Percentiles rank a stretch among this genome's conserved stretches.
phyloP scores from a whole-genome alignment of 208 protist genomes.

The Borovskyia barvae region DNA sequence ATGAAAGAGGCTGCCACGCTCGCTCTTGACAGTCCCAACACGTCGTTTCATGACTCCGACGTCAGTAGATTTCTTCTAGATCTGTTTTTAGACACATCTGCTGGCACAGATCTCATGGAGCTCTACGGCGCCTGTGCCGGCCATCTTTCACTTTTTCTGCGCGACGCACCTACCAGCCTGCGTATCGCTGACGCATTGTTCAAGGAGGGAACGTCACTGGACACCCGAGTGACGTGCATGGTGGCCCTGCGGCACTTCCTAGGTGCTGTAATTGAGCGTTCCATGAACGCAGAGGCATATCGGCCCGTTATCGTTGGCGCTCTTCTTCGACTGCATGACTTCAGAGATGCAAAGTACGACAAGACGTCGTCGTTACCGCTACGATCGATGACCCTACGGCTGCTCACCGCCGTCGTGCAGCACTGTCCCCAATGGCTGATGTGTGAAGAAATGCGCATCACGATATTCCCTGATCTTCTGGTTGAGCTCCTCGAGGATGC shows the following conservation, averaged over 20 bases:
- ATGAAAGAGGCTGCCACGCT: conserved; percentile 30
- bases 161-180: neutral
- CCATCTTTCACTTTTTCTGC: conserved; percentile 23
- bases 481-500: conserved; percentile 27
- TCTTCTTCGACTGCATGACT: conserved; percentile 15
- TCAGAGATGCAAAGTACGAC: conserved; percentile 15
- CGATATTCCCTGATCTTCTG: conserved; percentile 25
- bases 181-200: conserved; percentile 16
- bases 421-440: conserved; percentile 34
- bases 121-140: conserved; percentile 37
- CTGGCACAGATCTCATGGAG: conserved; percentile 22
- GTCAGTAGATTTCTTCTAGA: conserved; percentile 28
- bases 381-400: conserved; percentile 29
- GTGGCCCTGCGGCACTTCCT: conserved; percentile 28
- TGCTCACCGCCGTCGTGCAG: conserved; percentile 39
- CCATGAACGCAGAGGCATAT: conserved; percentile 16
- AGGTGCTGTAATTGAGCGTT: conserved; percentile 13
- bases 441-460: conserved; percentile 18
- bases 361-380: conserved; percentile 23
- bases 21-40: conserved; percentile 12
- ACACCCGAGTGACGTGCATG: conserved; percentile 27
- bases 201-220: conserved; percentile 2
- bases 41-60: conserved; percentile 27
- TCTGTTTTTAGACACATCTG: conserved; percentile 27
- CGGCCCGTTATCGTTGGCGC: conserved; percentile 9